phyloP scores from a whole-genome alignment of 1,139 yeast species.

The Taphrina betulina region DNA sequence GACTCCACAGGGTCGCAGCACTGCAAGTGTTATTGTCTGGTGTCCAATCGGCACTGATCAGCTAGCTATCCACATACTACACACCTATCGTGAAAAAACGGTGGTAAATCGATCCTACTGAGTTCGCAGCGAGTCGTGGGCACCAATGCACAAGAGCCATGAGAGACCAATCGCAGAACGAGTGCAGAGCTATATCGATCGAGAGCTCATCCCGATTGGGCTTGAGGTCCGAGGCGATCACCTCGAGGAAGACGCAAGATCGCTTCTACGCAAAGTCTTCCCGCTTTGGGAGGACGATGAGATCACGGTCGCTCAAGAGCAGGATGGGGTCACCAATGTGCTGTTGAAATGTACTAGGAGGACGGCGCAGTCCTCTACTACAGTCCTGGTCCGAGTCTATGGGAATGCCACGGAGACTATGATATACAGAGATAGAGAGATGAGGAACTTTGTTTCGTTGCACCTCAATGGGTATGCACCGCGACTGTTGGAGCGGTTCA shows the following conservation, averaged over 20 bases:
- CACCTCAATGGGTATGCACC: conserved; percentile 67
- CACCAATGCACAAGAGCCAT: too few relatives aligned
- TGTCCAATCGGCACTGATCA: too few relatives aligned
- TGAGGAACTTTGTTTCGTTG: conserved; percentile 65
- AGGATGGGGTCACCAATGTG: conserved; percentile 75
- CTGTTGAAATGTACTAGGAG: conserved; percentile 35
- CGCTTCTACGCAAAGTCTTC: conserved; percentile 33
- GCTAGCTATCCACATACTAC: too few relatives aligned
- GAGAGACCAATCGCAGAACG: conserved; percentile 19
- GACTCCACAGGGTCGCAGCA: too few relatives aligned
- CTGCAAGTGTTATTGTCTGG: too few relatives aligned
- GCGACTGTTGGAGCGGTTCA: conserved; percentile 63
- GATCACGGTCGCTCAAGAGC: conserved; percentile 47
- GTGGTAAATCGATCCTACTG: too few relatives aligned
- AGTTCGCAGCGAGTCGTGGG: too few relatives aligned
- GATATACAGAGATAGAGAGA: conserved; percentile 74
- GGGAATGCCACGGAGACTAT: conserved; percentile 74
- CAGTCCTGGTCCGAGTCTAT: conserved; percentile 66
- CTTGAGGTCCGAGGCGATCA: neutral
- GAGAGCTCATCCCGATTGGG: conserved; percentile 8
- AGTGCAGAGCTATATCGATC: conserved; percentile 17
- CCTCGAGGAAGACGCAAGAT: conserved; percentile 11
- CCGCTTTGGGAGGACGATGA: conserved; percentile 36
- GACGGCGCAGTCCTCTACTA: conserved; percentile 42
- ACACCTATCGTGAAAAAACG: too few relatives aligned